Base-by-base conservation (phyloP, 2,329 filamentous ascomycete genomes). In the Colletotrichum sansevieriae region DNA sequence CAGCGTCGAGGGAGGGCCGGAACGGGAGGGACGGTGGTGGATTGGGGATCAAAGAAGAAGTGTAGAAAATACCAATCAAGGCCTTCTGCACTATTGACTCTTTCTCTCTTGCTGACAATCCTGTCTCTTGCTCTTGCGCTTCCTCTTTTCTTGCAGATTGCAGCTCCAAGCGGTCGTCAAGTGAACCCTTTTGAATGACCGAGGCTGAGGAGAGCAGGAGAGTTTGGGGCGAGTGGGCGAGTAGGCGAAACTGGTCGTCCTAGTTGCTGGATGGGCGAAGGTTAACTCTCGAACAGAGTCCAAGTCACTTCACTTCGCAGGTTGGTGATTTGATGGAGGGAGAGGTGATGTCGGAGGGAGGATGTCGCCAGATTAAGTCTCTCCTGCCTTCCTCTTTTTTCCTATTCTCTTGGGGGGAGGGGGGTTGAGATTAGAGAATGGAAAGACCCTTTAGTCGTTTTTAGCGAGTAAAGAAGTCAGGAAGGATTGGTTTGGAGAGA, bases 401-500 rank as follows among this genome's bases (percentile, higher is more conserved):
- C 71, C 68, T 72, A 52, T 68, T 62, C 70, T 71, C 71, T 65
- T 37, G 25, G 37, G 37, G 37, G 41, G 43, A 57, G 35, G 55
- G 66, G 39, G 12, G 20, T 41, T 52, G 47, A 47, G 49, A 35
- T 52, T 55, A 57, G 65, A 72, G 72, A 73, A 73, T 62, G 60
- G 57, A 68, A 71, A 65, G 65, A 68, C 64, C 65, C 68, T 71
- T 65, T 71, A 43, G 49, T 63, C 69, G 71, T 65, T 74, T 74
- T 75, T 29, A 63, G 73, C 73, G 65, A 68, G 61, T 54, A 72
- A 74, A 75, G 75, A 74, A 75, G 78, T 79, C 79, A 80, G 82
- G 84, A 85, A 82, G 80, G 82, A 80, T 78, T 78, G 78, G 79
- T 78, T 78, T 81, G 80, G 81, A 81, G 82, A 84, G 82, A 80